Base-by-base conservation (phyloP, 805 yeast genomes). In the Monosporozyma aquatica region DNA sequence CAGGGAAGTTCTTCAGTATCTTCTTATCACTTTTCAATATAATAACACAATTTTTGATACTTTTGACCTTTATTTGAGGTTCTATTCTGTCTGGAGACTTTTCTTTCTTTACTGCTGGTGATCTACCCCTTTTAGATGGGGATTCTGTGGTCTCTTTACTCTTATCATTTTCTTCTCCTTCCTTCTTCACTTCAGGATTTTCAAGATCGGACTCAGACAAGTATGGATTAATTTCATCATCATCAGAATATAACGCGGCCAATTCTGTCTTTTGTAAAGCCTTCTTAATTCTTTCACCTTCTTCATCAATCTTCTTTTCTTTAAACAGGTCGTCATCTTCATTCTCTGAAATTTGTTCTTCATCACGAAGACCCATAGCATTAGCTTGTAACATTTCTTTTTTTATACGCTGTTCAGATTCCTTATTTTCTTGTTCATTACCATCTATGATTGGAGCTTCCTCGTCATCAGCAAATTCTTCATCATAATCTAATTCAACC, bases 361-460 rank as follows among this genome's bases (percentile, higher is more conserved):
- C 80, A 26, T 81, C 87, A 42, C 75, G 78, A 24, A 68, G 63
- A 38, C 74, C 73, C 67, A 85, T 74, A 34, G 82, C 84, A 41
- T 80, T 81, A 2, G 95, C 95, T 49, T 78, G 75, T 45, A 82
- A 66, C 95, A 84, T 85, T 61, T 86, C 95, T 49, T 74, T 78
- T 61, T 85, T 87, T 59, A 86, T 80, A 53, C 84, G 80, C 50
- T 72, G 76, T 62, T 92, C 96, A 40, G 87, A 83, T 48, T 87
- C 83, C 60, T 83, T 87, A 60, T 86, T 84, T 57, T 92, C 97
- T 56, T 92, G 96, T 57, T 90, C 97, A 47, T 89, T 72, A 37
- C 96, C 96, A 56, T 90, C 97, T 71, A 90, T 78, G 45, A 92
- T 84, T 23, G 98, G 98, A 1, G 97, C 97, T 61, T 90, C 98